These are phyloP conservation scores for Nigrospora sphaerica DNA, from an alignment of 2,329 filamentous ascomycete genomes.

Conservation along the genomic window DNA sequence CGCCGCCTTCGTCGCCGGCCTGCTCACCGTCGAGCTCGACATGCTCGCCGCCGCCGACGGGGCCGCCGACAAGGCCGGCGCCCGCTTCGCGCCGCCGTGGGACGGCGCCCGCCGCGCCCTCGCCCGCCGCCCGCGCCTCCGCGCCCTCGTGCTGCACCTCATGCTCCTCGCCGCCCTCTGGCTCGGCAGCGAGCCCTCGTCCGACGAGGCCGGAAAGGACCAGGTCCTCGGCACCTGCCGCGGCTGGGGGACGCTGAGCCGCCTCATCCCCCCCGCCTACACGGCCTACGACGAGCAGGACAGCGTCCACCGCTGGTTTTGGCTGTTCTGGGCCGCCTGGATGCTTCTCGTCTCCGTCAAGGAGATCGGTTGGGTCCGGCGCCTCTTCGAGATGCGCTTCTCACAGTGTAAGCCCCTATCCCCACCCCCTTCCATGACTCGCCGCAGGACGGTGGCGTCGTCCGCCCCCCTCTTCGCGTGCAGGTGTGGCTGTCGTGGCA, in stretches of 20 bases:
- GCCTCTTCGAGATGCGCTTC: slow-evolving; percentile 1
- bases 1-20: not conserved
- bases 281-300: slow-evolving; percentile 2
- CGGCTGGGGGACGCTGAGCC: slow-evolving; percentile 3
- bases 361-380: slow-evolving; percentile 3
- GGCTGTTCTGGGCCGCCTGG: slow-evolving; percentile 10
- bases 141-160: not conserved
- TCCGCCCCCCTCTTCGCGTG: no score
- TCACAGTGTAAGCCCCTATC: slow-evolving; percentile 3
- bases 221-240: slow-evolving; percentile 2
- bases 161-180: slow-evolving; percentile 1
- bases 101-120: not conserved
- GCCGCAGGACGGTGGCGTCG: no score
- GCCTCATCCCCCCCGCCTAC: not conserved
- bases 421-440: no score
- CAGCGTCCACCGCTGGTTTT: slow-evolving; percentile 4
- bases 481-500: no score
- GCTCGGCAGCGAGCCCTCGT: slow-evolving; percentile 5
- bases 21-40: not conserved
- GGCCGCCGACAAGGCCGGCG: not conserved
- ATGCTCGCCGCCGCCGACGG: not conserved
- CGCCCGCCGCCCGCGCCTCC: not conserved
- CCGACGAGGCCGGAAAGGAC: not conserved
- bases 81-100: not conserved
- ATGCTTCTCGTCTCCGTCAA: slow-evolving; percentile 1